These are phyloP conservation scores for Capsella bursapastoris DNA, from an alignment of 345 rosid species.

Conservation along the genomic window DNA sequence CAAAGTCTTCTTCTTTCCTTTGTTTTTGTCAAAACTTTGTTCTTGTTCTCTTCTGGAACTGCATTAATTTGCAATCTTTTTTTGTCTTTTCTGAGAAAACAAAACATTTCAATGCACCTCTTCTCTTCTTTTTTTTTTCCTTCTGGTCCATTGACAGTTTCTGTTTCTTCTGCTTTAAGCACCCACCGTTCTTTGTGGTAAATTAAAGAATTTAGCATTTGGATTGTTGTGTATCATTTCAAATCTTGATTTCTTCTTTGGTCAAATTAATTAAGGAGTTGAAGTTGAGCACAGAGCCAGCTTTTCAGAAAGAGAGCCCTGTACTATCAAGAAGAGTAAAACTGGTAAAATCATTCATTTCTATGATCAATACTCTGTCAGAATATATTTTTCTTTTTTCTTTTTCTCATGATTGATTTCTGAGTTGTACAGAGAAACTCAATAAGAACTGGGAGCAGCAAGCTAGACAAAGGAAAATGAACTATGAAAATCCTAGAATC, in stretches of 20 bases:
- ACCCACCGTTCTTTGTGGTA: slow-evolving; percentile 9
- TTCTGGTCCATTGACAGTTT: slow-evolving; percentile 9
- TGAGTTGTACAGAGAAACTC: slow-evolving; percentile 68
- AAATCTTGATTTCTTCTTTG: neutral
- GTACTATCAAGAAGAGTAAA: slow-evolving; percentile 83
- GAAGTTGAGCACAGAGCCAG: slow-evolving; percentile 74
- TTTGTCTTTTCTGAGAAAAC: slow-evolving; percentile 41
- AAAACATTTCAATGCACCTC: slow-evolving; percentile 3
- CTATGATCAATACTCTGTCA: slow-evolving; percentile 16
- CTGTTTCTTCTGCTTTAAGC: slow-evolving; percentile 23
- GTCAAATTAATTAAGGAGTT: slow-evolving; percentile 50
- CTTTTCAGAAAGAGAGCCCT: slow-evolving; percentile 79
- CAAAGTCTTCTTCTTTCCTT: slow-evolving; percentile 33
- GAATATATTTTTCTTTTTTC: neutral
- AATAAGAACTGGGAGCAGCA: slow-evolving; percentile 70
- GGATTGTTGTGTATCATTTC: slow-evolving; percentile 18
- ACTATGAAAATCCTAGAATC: slow-evolving; percentile 90
- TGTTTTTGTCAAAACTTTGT: slow-evolving; percentile 29
- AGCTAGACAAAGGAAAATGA: slow-evolving; percentile 75
- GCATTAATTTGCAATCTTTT: slow-evolving; percentile 19
- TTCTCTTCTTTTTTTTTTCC: neutral
- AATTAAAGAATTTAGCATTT: neutral
- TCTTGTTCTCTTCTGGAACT: slow-evolving; percentile 28
- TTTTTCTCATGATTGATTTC: slow-evolving; percentile 7
- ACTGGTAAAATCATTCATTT: slow-evolving; percentile 57